Evolutionary conservation across 495 filamentous ascomycete species (phyloP).

Genomic region (Penicillium lagena): DNA sequence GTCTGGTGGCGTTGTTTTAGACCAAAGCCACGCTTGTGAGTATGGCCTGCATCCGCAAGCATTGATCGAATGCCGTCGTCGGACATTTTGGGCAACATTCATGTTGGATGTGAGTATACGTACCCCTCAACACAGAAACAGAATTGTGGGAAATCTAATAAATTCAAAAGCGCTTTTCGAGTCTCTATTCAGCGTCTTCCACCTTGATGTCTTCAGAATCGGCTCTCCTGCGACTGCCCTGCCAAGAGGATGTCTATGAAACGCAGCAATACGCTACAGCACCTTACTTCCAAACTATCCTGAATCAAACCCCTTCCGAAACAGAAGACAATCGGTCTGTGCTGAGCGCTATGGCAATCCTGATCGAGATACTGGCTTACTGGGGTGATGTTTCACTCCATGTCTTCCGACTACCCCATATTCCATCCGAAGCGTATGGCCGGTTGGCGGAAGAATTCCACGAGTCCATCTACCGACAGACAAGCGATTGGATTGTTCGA

Average conservation of each 20-base stretch:
- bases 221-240: constrained; percentile 57
- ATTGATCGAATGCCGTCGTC: constrained; percentile 56
- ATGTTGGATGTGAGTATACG: constrained; percentile 48
- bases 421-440: constrained; percentile 34
- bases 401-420: constrained; percentile 48
- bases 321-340: constrained; percentile 23
- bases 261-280: constrained; percentile 42
- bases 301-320: constrained; percentile 21
- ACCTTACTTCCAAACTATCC: constrained; percentile 50
- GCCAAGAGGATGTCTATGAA: constrained; percentile 51
- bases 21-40: constrained; percentile 37
- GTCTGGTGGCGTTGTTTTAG: constrained; percentile 42
- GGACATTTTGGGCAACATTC: constrained; percentile 64
- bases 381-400: constrained; percentile 59
- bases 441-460: constrained; percentile 45
- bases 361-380: constrained; percentile 54
- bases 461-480: constrained; percentile 33
- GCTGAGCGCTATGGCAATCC: constrained; percentile 51
- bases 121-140: not conserved
- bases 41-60: constrained; percentile 52
- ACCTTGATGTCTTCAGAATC: constrained; percentile 43
- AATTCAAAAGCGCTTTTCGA: constrained; percentile 44
- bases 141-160: not conserved
- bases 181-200: constrained; percentile 43
- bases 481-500: constrained; percentile 42